A percentile compares a stretch with the other conserved stretches of the same genome.
These are phyloP conservation scores for Coniosporium apollinis DNA, from an alignment of 495 filamentous ascomycete species.

Conservation along the genomic window DNA sequence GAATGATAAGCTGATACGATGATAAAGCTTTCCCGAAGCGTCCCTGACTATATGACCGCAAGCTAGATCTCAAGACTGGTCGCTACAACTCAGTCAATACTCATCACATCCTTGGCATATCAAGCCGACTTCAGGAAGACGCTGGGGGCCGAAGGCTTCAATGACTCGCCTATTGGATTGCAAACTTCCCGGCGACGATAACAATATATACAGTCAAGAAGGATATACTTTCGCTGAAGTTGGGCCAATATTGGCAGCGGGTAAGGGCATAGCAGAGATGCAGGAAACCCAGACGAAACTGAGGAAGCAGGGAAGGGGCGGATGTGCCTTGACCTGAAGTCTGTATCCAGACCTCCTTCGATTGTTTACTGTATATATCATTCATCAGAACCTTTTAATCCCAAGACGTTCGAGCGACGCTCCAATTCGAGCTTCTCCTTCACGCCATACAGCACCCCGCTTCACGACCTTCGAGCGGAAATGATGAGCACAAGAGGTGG, in stretches of 20 bases:
- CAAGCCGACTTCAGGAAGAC: background rate
- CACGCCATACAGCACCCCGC: no score
- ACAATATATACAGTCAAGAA: background rate
- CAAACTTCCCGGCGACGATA: constrained; percentile 3
- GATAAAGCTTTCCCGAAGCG: background rate
- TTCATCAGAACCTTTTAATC: no score
- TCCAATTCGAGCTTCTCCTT: no score
- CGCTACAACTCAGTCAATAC: constrained; percentile 1
- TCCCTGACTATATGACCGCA: background rate
- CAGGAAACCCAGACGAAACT: no score
- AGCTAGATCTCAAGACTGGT: constrained; percentile 1
- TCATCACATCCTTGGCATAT: constrained; percentile 3
- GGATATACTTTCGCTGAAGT: constrained; percentile 3
- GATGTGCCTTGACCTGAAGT: no score
- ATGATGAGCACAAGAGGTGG: no score
- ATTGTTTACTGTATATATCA: no score
- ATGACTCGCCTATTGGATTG: background rate
- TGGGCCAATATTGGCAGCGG: background rate
- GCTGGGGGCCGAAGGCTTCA: constrained; percentile 1
- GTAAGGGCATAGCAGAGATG: background rate
- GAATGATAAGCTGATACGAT: background rate
- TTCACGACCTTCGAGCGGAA: no score
- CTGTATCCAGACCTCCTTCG: no score
- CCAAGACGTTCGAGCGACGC: no score
- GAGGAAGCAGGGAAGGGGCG: no score